These are phyloP conservation scores for Russula virescens DNA, from an alignment of 768 basidiomycete genomes.

Conservation along the genomic window DNA sequence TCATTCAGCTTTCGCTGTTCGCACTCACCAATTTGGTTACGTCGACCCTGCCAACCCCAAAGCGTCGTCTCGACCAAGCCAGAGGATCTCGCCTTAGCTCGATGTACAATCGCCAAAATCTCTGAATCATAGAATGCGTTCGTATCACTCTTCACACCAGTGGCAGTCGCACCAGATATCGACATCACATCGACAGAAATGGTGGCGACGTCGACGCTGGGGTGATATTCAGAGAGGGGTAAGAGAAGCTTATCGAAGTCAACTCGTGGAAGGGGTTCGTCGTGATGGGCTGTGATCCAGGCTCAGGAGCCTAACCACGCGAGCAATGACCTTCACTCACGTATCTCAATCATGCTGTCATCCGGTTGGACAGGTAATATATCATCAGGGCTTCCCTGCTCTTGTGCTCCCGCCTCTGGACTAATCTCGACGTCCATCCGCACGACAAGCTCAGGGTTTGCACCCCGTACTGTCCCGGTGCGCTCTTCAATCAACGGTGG, in stretches of 20 bases:
- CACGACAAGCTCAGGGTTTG: neutral
- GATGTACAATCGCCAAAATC: slow-evolving; percentile 59
- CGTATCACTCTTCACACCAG: slow-evolving; percentile 39
- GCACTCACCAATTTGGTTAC: slow-evolving; percentile 44
- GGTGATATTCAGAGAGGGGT: slow-evolving; percentile 25
- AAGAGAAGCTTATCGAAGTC: slow-evolving; percentile 45
- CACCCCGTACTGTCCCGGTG: slow-evolving; percentile 41
- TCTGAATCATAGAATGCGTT: slow-evolving; percentile 72
- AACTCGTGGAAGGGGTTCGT: slow-evolving; percentile 42
- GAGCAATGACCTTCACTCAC: slow-evolving; percentile 27
- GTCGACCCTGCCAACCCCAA: slow-evolving; percentile 73
- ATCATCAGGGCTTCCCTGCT: neutral
- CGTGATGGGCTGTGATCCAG: slow-evolving; percentile 27
- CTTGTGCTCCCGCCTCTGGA: neutral
- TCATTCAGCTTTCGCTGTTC: slow-evolving; percentile 67
- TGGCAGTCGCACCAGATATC: slow-evolving; percentile 47
- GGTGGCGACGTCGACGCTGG: slow-evolving; percentile 39
- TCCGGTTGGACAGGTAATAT: neutral
- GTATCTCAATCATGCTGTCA: slow-evolving; percentile 29
- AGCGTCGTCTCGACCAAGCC: slow-evolving; percentile 64
- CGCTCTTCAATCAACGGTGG: slow-evolving; percentile 65
- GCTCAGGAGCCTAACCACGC: slow-evolving; percentile 2
- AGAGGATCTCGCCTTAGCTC: slow-evolving; percentile 56
- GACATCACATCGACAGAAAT: slow-evolving; percentile 72
- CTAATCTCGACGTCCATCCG: neutral